These are phyloP conservation scores for Scedosporium aurantiacum DNA, from an alignment of 2,329 filamentous ascomycete species.

Conservation along the genomic window DNA sequence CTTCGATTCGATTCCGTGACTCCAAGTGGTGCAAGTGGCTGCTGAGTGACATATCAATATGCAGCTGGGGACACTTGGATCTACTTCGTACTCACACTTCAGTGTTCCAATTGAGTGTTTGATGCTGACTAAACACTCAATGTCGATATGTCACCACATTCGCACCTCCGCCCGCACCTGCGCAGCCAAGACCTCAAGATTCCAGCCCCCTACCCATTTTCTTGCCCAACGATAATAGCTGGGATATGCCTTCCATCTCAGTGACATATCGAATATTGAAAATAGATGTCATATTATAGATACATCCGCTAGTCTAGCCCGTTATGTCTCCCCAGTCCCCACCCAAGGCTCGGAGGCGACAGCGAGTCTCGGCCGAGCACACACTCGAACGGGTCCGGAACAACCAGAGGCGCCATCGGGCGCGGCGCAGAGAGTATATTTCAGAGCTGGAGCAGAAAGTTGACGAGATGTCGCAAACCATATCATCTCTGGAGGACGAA, in stretches of 20 bases:
- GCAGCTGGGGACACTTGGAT: no score
- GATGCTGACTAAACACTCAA: neutral
- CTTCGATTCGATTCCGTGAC: no score
- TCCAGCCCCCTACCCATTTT: no score
- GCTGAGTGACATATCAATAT: neutral
- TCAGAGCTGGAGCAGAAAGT: slow-evolving; percentile 14
- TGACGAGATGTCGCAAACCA: neutral
- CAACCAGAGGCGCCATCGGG: slow-evolving; percentile 39
- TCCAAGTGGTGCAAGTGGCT: no score
- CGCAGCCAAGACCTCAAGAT: neutral
- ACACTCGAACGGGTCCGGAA: slow-evolving; percentile 31
- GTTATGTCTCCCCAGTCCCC: no score
- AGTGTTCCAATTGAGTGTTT: no score
- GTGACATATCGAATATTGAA: neutral
- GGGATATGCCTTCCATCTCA: neutral
- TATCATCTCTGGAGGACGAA: neutral
- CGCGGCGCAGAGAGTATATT: slow-evolving; percentile 28
- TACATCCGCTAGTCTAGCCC: neutral
- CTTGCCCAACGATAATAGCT: no score
- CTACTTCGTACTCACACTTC: no score
- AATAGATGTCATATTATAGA: neutral
- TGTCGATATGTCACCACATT: neutral
- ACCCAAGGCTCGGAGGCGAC: no score
- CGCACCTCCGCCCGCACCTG: neutral
- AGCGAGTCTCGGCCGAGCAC: slow-evolving; percentile 16